phyloP scores from a whole-genome alignment of 2,329 filamentous ascomycete genomes.

The Elsinoe fawcettii region DNA sequence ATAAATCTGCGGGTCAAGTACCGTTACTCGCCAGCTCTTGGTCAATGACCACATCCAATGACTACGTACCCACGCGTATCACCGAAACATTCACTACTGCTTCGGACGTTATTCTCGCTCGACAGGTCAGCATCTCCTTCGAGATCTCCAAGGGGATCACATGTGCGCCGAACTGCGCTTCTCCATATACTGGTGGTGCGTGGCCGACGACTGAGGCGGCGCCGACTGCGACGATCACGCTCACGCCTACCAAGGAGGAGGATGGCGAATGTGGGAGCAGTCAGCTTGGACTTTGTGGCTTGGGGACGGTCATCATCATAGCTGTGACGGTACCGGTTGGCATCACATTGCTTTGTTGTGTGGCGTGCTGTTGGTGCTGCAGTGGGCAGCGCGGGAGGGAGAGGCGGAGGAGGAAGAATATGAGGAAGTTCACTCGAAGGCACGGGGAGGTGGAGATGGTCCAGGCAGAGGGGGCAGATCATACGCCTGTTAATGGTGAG shows the following conservation, averaged over 20 bases:
- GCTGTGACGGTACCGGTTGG: neutral
- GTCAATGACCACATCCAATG: neutral
- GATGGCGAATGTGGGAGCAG: neutral
- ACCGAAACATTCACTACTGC: neutral
- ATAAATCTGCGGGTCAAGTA: neutral
- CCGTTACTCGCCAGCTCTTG: neutral
- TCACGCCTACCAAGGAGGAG: neutral
- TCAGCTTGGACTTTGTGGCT: neutral
- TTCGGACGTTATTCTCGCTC: neutral
- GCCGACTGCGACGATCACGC: neutral
- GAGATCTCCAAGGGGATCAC: neutral
- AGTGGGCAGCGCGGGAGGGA: neutral
- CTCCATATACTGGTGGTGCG: neutral
- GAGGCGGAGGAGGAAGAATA: neutral
- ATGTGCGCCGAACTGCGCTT: neutral
- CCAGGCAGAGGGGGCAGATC: neutral
- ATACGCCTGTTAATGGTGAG: neutral
- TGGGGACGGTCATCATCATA: neutral
- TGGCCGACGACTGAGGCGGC: neutral
- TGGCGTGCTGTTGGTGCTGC: neutral
- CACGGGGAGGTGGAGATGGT: neutral
- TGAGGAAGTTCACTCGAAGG: neutral
- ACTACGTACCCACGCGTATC: neutral
- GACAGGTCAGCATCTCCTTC: neutral
- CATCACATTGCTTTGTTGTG: neutral